phyloP scores from a whole-genome alignment of 108 stramenopile genomes.

The Hondaea fermentalgiana region DNA sequence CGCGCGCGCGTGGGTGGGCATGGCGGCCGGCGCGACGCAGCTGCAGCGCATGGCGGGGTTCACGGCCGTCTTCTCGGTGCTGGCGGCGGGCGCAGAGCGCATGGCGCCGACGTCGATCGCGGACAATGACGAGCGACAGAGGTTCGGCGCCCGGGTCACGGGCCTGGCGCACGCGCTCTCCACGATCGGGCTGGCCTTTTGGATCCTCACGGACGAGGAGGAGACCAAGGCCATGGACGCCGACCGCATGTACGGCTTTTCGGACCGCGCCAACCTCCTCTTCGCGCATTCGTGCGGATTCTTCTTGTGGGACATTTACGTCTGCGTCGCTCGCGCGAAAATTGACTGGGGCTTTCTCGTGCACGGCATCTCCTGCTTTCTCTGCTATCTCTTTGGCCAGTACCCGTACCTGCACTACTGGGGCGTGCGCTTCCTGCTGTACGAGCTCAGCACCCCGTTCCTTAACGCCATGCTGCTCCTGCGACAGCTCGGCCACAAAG shows the following conservation, averaged over 20 bases:
- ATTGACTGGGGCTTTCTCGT: background rate
- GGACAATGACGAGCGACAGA: background rate
- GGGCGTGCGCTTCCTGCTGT: constrained; percentile 1
- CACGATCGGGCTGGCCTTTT: background rate
- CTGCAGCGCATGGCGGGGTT: background rate
- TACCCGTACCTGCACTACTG: constrained; percentile 16
- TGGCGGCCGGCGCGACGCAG: background rate
- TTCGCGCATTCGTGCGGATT: constrained; percentile 1
- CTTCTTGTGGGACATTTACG: background rate
- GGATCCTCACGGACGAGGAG: background rate
- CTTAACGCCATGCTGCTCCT: background rate
- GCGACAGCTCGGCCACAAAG: background rate
- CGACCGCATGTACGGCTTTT: constrained; percentile 16
- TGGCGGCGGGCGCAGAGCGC: background rate
- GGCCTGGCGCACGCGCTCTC: background rate
- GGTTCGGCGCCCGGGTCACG: background rate
- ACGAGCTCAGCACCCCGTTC: background rate
- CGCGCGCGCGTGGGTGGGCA: background rate
- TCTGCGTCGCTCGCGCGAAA: background rate
- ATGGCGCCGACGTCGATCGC: background rate
- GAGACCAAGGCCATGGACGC: background rate
- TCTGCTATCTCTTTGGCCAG: constrained; percentile 1
- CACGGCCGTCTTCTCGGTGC: background rate
- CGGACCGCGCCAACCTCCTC: background rate
- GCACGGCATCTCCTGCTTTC: background rate